These are phyloP conservation scores for Porodaedalea pini DNA, from an alignment of 1,284 basidiomycete species.

Conservation along the genomic window DNA sequence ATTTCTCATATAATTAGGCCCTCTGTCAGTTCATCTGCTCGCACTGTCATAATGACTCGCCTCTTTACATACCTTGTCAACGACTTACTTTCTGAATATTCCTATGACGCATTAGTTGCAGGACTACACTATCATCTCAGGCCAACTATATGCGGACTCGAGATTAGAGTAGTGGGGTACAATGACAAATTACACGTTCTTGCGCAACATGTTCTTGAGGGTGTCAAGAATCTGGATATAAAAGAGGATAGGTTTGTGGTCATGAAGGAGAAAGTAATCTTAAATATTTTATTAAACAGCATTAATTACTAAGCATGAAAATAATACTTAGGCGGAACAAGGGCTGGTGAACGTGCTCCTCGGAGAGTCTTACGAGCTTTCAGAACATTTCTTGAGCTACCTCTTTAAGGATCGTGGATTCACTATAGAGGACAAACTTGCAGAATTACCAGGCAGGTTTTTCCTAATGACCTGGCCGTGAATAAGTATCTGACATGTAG, in stretches of 20 bases:
- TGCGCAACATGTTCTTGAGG: constrained; percentile 56
- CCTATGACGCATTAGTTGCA: constrained; percentile 92
- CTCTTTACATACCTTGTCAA: constrained; percentile 83
- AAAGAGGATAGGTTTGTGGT: constrained; percentile 74
- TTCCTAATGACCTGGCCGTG: constrained; percentile 5
- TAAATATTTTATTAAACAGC: neutral
- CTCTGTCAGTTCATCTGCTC: constrained; percentile 50
- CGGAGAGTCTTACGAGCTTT: constrained; percentile 79
- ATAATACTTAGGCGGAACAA: constrained; percentile 48
- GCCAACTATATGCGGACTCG: constrained; percentile 65
- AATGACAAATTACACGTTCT: constrained; percentile 90
- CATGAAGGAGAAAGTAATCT: constrained; percentile 76
- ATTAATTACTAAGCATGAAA: too few species aligned
- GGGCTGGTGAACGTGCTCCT: constrained; percentile 87
- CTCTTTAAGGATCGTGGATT: constrained; percentile 70
- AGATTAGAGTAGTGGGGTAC: constrained; percentile 78
- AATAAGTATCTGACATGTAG: neutral
- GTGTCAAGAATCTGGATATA: constrained; percentile 66
- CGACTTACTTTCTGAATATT: constrained; percentile 86
- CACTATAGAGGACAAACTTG: constrained; percentile 79
- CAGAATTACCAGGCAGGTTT: constrained; percentile 62
- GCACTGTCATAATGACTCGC: constrained; percentile 60
- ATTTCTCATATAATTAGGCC: constrained; percentile 43
- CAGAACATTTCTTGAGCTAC: constrained; percentile 76
- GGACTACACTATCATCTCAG: constrained; percentile 79